These are phyloP conservation scores for Myrica gale DNA, from an alignment of 306 rosid genomes.

Conservation along the genomic window DNA sequence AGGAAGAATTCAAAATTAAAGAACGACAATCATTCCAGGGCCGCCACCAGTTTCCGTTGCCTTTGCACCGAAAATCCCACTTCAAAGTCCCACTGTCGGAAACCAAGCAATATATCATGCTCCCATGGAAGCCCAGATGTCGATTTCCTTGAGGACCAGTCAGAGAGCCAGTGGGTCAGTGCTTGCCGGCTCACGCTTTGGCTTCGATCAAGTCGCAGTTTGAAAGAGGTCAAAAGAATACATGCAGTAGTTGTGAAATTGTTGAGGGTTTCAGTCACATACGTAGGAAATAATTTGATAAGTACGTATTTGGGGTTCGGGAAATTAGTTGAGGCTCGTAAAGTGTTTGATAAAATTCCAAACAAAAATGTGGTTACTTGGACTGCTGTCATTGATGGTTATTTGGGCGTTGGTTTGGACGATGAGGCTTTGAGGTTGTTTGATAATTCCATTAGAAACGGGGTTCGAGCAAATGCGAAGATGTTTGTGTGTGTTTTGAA, in stretches of 20 bases:
- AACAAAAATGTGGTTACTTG: slow-evolving; percentile 70
- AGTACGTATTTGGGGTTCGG: slow-evolving; percentile 56
- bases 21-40: not conserved
- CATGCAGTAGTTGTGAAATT: slow-evolving; percentile 55
- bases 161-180: slow-evolving; percentile 31
- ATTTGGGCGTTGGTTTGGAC: slow-evolving; percentile 49
- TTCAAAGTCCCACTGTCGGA: slow-evolving; percentile 4
- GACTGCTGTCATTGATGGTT: slow-evolving; percentile 83
- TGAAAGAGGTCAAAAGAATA: slow-evolving; percentile 55
- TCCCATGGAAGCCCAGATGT: slow-evolving; percentile 29
- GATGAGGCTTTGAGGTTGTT: slow-evolving; percentile 70
- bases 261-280: slow-evolving; percentile 36
- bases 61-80: slow-evolving; percentile 4
- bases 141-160: slow-evolving; percentile 15
- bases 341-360: slow-evolving; percentile 67
- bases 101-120: not conserved
- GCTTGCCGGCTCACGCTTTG: slow-evolving; percentile 56
- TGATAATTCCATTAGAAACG: slow-evolving; percentile 37
- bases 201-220: slow-evolving; percentile 52
- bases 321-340: slow-evolving; percentile 54
- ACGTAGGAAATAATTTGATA: slow-evolving; percentile 73
- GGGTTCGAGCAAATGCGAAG: slow-evolving; percentile 55
- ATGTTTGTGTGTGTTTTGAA: slow-evolving; percentile 84
- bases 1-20: slow-evolving; percentile 21
- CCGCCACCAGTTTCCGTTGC: not conserved